phyloP scores from a whole-genome alignment of 352 stramenopile genomes.

The Bremia lactucae region DNA sequence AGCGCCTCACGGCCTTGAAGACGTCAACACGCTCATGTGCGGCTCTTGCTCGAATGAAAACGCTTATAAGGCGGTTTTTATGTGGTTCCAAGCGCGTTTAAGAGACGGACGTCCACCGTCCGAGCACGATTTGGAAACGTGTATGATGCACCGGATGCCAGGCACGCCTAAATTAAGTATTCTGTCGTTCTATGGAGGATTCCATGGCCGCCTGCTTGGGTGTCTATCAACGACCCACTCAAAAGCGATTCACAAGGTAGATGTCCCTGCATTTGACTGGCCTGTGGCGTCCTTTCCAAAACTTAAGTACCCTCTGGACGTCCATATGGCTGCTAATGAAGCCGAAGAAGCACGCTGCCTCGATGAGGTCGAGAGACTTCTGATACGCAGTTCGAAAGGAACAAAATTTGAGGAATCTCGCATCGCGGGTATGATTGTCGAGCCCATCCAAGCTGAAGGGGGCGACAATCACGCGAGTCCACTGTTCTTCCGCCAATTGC shows the following conservation, averaged over 20 bases:
- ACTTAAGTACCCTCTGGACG: slow-evolving; percentile 54
- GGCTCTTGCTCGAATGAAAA: slow-evolving; percentile 83
- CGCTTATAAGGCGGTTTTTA: slow-evolving; percentile 82
- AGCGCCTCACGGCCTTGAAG: slow-evolving; percentile 35
- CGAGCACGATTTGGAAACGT: slow-evolving; percentile 49
- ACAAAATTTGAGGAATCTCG: slow-evolving; percentile 18
- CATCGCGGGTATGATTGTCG: slow-evolving; percentile 72
- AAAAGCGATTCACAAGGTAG: slow-evolving; percentile 81
- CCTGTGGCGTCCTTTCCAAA: slow-evolving; percentile 67
- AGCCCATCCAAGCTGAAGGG: slow-evolving; percentile 75
- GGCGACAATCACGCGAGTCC: slow-evolving; percentile 72
- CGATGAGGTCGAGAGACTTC: slow-evolving; percentile 43
- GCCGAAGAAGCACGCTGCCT: slow-evolving; percentile 62
- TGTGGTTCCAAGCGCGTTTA: slow-evolving; percentile 75
- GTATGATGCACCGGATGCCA: slow-evolving; percentile 56
- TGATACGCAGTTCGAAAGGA: slow-evolving; percentile 29
- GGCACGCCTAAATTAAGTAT: slow-evolving; percentile 69
- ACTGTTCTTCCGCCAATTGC: slow-evolving; percentile 52
- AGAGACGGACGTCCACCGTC: slow-evolving; percentile 48
- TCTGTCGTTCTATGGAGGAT: slow-evolving; percentile 74
- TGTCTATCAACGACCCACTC: slow-evolving; percentile 80
- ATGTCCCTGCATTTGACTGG: slow-evolving; percentile 79
- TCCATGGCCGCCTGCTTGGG: slow-evolving; percentile 67
- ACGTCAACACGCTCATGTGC: slow-evolving; percentile 83
- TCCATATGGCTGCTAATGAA: slow-evolving; percentile 45